Evolutionary conservation across 164 flowering plant species (phyloP).

Genomic region (Stephania cephalantha): DNA sequence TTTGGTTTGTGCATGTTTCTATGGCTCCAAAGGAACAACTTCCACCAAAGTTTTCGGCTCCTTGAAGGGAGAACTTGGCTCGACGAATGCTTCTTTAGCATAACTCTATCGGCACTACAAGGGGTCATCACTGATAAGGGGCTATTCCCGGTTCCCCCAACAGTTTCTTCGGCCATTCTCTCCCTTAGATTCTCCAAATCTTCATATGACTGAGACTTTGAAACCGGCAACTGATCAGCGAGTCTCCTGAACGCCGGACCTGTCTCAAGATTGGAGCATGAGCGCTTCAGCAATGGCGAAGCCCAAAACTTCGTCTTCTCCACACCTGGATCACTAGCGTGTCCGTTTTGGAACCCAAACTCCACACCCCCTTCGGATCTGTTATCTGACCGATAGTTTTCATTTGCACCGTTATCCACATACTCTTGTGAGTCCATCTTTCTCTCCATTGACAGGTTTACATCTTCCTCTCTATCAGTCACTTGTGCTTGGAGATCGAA

Average conservation of each 20-base stretch:
- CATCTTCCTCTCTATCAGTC: conserved; percentile 17
- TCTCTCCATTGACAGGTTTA: conserved; percentile 8
- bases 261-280: conserved; percentile 73
- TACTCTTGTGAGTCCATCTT: conserved; percentile 13
- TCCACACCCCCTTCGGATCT: conserved; percentile 24
- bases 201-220: conserved; percentile 50
- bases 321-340: conserved; percentile 84
- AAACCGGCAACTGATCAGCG: conserved; percentile 34
- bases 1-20: conserved; percentile 47
- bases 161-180: conserved; percentile 15
- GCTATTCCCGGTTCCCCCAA: conserved; percentile 33
- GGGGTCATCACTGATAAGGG: conserved; percentile 46
- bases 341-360: conserved; percentile 42
- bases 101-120: conserved; percentile 80
- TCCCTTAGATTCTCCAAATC: conserved; percentile 35
- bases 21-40: conserved; percentile 93
- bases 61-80: conserved; percentile 84
- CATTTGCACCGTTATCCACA: conserved; percentile 12
- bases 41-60: conserved; percentile 87
- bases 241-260: conserved; percentile 34
- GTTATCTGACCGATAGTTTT: conserved; percentile 12
- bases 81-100: conserved; percentile 82
- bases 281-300: conserved; percentile 67
- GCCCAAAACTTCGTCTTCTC: conserved; percentile 45
- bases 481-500: conserved; percentile 42